Conservation (phyloP, 306 rosid genomes). For the Prunus kanzakura region DNA sequence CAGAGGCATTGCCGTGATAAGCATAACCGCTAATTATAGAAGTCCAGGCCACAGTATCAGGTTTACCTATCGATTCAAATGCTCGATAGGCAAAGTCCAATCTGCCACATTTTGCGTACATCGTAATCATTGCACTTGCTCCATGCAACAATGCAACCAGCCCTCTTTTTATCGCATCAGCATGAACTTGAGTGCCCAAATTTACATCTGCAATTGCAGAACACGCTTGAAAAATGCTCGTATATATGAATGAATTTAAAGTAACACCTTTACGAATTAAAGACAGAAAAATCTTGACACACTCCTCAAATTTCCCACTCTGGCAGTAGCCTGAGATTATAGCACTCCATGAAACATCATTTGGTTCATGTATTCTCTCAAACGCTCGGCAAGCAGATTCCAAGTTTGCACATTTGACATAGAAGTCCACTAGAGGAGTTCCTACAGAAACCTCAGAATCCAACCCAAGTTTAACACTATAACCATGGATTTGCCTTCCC, state of each 20-base stretch:
- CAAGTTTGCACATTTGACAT: slow-evolving; percentile 51
- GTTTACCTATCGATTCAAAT: slow-evolving; percentile 45
- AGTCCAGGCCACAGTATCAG: slow-evolving; percentile 62
- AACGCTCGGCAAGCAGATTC: slow-evolving; percentile 46
- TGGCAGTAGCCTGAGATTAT: slow-evolving; percentile 55
- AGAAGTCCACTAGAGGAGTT: slow-evolving; percentile 62
- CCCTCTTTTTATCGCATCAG: slow-evolving; percentile 59
- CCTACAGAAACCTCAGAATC: slow-evolving; percentile 59
- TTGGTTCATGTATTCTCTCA: slow-evolving; percentile 46
- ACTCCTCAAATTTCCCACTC: slow-evolving; percentile 44
- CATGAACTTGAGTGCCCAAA: slow-evolving; percentile 52
- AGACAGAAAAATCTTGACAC: slow-evolving; percentile 40
- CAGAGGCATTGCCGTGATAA: slow-evolving; percentile 53
- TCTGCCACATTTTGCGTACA: slow-evolving; percentile 68
- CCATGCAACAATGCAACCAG: slow-evolving; percentile 40
- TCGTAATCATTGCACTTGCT: slow-evolving; percentile 59
- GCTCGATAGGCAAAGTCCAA: slow-evolving; percentile 46
- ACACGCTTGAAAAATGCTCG: slow-evolving; percentile 64
- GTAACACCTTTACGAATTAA: slow-evolving; percentile 41
- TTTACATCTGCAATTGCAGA: slow-evolving; percentile 46
- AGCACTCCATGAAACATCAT: slow-evolving; percentile 66
- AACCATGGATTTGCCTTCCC: slow-evolving; percentile 53
- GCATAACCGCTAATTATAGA: slow-evolving; percentile 55
- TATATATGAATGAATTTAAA: slow-evolving; percentile 47
- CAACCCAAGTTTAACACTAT: slow-evolving; percentile 49